Evolutionary conservation across 1,139 yeast species (phyloP).

Genomic region (Arxiozyma telluris): DNA sequence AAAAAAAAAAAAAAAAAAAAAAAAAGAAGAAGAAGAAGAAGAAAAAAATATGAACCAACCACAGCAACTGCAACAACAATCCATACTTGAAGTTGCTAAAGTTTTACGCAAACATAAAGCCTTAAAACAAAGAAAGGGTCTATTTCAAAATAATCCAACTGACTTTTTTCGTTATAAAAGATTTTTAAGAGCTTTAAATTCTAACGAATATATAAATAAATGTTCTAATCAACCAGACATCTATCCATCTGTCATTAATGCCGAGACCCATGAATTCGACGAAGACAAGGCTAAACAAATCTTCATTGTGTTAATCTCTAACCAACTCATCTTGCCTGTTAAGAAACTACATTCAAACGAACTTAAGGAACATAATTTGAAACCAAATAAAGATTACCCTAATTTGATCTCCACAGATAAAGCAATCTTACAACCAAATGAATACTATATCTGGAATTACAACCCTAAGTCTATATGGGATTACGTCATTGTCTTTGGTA

Average conservation of each 20-base stretch:
- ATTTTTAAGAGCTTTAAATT: constrained; percentile 64
- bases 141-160: constrained; percentile 55
- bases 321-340: constrained; percentile 68
- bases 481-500: constrained; percentile 52
- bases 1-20: too few species aligned
- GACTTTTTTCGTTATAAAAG: constrained; percentile 87
- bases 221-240: constrained; percentile 46
- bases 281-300: constrained; percentile 38
- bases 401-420: constrained; percentile 55
- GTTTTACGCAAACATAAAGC: constrained; percentile 55
- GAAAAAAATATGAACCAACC: neutral
- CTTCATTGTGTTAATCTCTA: constrained; percentile 60
- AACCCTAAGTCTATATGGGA: constrained; percentile 66
- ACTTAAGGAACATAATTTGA: constrained; percentile 50
- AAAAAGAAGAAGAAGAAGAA: too few species aligned
- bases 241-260: constrained; percentile 40
- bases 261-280: constrained; percentile 32
- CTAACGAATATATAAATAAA: constrained; percentile 58
- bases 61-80: neutral
- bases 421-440: constrained; percentile 68
- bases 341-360: constrained; percentile 64
- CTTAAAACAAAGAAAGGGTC: constrained; percentile 75
- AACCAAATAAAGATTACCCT: constrained; percentile 72
- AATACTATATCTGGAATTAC: constrained; percentile 80
- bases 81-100: constrained; percentile 56